A percentile compares a stretch with the other conserved stretches of the same genome.
phyloP scores from a whole-genome alignment of 306 rosid genomes.

The Malus orientalis region DNA sequence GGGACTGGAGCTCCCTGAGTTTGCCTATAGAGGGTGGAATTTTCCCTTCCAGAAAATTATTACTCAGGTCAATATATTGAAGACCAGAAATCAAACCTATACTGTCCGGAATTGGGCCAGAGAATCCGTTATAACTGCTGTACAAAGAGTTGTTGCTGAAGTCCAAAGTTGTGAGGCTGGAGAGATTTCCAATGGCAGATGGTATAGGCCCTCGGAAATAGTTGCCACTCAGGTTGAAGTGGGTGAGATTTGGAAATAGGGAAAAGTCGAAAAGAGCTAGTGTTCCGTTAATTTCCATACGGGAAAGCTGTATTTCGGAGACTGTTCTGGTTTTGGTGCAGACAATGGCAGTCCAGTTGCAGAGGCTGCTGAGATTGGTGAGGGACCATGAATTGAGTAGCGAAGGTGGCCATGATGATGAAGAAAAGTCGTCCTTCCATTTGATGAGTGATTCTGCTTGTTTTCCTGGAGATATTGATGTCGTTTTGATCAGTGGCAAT shows the following conservation, averaged over 20 bases:
- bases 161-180: conserved; percentile 42
- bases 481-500: conserved; percentile 28
- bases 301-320: conserved; percentile 31
- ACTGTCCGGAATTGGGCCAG: background rate
- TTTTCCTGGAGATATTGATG: conserved; percentile 27
- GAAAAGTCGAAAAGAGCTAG: conserved; percentile 29
- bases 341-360: conserved; percentile 46
- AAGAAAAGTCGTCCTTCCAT: conserved; percentile 42
- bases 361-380: conserved; percentile 34
- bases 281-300: conserved; percentile 23
- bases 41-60: no score
- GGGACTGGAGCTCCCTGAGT: no score
- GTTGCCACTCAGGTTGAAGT: conserved; percentile 39
- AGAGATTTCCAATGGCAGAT: conserved; percentile 37
- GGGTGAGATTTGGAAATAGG: conserved; percentile 36
- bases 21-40: no score
- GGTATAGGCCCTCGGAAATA: conserved; percentile 39
- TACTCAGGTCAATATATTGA: conserved; percentile 18
- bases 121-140: background rate
- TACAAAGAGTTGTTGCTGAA: conserved; percentile 4
- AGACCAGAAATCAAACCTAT: conserved; percentile 31
- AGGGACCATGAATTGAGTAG: conserved; percentile 48
- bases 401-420: conserved; percentile 15
- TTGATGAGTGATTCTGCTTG: conserved; percentile 58
- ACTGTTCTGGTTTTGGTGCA: conserved; percentile 33